These are phyloP conservation scores for Dianthus caryophyllus DNA, from an alignment of 148 eudicot genomes.

Conservation along the genomic window DNA sequence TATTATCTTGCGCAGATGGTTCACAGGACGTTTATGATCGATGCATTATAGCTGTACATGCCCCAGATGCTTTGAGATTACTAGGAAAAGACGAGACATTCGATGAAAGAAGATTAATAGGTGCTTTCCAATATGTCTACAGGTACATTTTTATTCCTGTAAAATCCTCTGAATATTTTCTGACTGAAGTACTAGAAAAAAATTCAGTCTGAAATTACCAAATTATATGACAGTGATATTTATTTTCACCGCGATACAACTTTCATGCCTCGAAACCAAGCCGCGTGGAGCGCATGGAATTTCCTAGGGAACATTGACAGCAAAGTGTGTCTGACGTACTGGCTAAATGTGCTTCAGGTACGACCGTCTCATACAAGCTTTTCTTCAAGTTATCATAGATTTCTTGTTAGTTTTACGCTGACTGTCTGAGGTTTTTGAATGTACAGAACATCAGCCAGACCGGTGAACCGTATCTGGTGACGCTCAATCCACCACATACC, in stretches of 20 bases:
- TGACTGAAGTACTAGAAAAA: background rate
- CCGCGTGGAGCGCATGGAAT: conserved; percentile 99
- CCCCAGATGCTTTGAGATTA: conserved; percentile 74
- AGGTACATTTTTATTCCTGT: conserved; percentile 43
- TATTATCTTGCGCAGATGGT: conserved; percentile 49
- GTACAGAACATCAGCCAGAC: conserved; percentile 65
- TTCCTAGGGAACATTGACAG: conserved; percentile 61
- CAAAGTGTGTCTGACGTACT: conserved; percentile 82
- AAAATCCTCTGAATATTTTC: background rate
- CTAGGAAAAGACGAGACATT: conserved; percentile 71
- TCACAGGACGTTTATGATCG: conserved; percentile 52
- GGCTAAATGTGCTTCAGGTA: conserved; percentile 98
- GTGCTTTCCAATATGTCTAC: conserved; percentile 83
- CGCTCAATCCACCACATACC: conserved; percentile 66
- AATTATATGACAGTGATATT: conserved; percentile 67
- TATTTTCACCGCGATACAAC: conserved; percentile 76
- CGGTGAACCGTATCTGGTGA: conserved; percentile 60
- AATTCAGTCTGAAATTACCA: conserved; percentile 21
- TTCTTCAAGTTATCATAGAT: background rate
- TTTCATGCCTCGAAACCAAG: conserved; percentile 77
- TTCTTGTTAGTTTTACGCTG: too few species aligned
- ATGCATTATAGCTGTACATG: conserved; percentile 81
- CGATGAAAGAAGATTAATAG: conserved; percentile 74
- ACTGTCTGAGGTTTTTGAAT: background rate
- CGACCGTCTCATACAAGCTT: background rate